A percentile compares a stretch with the other conserved stretches of the same genome.
Conservation (phyloP, 192 early-diverging fungal genomes). For the Tieghemiomyces parasiticus region DNA sequence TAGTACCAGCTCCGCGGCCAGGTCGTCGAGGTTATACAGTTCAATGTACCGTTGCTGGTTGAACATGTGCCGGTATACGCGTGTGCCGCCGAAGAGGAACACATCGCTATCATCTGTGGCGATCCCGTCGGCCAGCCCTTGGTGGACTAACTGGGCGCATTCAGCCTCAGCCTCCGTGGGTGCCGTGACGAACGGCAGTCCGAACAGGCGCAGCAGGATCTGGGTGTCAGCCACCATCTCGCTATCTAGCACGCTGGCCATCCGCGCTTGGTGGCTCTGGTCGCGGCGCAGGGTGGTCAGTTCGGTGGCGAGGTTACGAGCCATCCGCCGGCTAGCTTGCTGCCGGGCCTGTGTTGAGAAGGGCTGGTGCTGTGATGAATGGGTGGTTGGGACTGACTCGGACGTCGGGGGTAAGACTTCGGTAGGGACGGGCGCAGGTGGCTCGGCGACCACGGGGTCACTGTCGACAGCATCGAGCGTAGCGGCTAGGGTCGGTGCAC, state of each 20-base stretch:
- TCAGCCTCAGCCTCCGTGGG: slow-evolving; percentile 98
- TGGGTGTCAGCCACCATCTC: slow-evolving; percentile 37
- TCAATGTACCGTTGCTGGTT: slow-evolving; percentile 80
- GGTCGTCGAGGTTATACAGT: slow-evolving; percentile 46
- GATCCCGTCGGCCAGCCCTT: slow-evolving; percentile 75
- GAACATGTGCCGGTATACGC: slow-evolving; percentile 90
- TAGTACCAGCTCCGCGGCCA: slow-evolving; percentile 53
- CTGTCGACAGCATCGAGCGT: too few species aligned
- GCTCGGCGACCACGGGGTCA: too few species aligned
- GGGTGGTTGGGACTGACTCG: too few species aligned
- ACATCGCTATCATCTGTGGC: slow-evolving; percentile 96
- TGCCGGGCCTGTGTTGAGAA: too few species aligned
- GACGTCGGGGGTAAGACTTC: not conserved
- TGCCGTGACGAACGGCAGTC: slow-evolving; percentile 80
- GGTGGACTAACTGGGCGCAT: slow-evolving; percentile 56
- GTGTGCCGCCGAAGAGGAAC: slow-evolving; percentile 74
- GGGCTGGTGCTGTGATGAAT: too few species aligned
- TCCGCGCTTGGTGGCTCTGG: not conserved
- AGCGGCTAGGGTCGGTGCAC: too few species aligned
- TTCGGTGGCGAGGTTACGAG: not conserved
- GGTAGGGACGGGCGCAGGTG: too few species aligned
- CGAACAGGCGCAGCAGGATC: slow-evolving; percentile 75
- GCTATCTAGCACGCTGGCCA: slow-evolving; percentile 13
- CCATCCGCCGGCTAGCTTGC: too few species aligned
- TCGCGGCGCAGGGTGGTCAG: not conserved